phyloP scores from a whole-genome alignment of 192 early-diverging fungal species.

The Mortierella antarctica region DNA sequence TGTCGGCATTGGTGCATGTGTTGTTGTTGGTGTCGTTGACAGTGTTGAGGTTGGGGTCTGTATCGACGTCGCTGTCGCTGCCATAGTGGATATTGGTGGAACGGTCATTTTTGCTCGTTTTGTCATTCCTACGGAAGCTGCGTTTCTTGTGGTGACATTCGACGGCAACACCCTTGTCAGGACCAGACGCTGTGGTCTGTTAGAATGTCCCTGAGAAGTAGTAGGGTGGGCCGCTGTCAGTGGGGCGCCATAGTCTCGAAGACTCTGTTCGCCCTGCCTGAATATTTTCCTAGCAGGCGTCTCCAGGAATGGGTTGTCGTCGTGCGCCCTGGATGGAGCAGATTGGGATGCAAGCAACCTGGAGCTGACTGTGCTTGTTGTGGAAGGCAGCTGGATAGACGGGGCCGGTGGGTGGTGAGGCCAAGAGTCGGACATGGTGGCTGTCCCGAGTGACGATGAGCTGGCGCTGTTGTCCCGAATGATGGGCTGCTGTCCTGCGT shows the following conservation, averaged over 20 bases:
- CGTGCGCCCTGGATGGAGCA: neutral
- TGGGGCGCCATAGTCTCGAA: neutral
- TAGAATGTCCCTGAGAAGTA: neutral
- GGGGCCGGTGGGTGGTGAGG: too few relatives aligned
- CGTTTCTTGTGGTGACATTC: slow-evolving; percentile 2
- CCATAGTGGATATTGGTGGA: neutral
- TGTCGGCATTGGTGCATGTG: too few relatives aligned
- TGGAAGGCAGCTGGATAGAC: too few relatives aligned
- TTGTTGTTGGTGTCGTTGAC: neutral
- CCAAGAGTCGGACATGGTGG: too few relatives aligned
- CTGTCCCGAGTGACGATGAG: too few relatives aligned
- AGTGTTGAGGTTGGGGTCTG: neutral
- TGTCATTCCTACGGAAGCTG: neutral
- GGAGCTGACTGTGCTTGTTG: neutral
- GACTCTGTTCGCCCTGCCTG: neutral
- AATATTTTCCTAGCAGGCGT: slow-evolving; percentile 23
- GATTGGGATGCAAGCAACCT: neutral
- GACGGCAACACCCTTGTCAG: slow-evolving; percentile 36
- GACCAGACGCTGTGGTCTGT: slow-evolving; percentile 17
- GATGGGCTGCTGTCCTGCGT: too few relatives aligned
- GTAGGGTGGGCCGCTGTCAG: neutral
- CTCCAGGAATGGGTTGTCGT: slow-evolving; percentile 33
- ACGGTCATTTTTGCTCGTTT: neutral
- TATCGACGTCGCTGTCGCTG: neutral
- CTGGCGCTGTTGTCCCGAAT: too few relatives aligned